phyloP scores from a whole-genome alignment of 2,329 filamentous ascomycete species.

The Penicillium janthinellum region DNA sequence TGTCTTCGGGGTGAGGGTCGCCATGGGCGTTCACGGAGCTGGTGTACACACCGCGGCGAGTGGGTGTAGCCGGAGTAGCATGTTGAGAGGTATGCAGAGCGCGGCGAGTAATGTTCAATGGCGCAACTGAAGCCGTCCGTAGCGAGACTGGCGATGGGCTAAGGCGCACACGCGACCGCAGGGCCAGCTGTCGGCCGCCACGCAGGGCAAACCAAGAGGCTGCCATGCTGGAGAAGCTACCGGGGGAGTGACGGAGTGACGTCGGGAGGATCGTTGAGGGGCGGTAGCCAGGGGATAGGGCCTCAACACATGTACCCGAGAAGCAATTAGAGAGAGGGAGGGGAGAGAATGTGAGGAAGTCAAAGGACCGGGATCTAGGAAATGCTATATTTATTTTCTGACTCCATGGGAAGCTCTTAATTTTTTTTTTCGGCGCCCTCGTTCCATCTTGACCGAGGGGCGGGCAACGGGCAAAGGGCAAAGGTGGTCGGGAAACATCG shows the following conservation, averaged over 20 bases:
- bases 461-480: constrained; percentile 15
- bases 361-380: background rate
- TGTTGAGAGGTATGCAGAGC: constrained; percentile 34
- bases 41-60: constrained; percentile 67
- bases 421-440: constrained; percentile 1
- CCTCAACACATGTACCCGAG: constrained; percentile 11
- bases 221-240: constrained; percentile 31
- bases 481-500: constrained; percentile 12
- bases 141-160: constrained; percentile 26
- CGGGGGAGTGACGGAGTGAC: constrained; percentile 12
- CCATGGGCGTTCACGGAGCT: constrained; percentile 89
- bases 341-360: background rate
- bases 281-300: constrained; percentile 3
- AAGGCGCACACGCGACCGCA: constrained; percentile 34
- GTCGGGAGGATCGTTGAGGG: constrained; percentile 6
- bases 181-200: constrained; percentile 38
- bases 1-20: constrained; percentile 40
- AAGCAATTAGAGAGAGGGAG: background rate
- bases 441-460: constrained; percentile 8
- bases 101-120: constrained; percentile 34
- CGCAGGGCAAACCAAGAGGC: constrained; percentile 40
- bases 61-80: constrained; percentile 12
- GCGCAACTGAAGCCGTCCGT: constrained; percentile 29
- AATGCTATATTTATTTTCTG: constrained; percentile 17
- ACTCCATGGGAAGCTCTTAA: background rate